Percentiles rank a stretch among this genome's conserved stretches.
Evolutionary conservation across 2,329 filamentous ascomycete genomes (phyloP).

Genomic region (Corinectria fuckeliana): DNA sequence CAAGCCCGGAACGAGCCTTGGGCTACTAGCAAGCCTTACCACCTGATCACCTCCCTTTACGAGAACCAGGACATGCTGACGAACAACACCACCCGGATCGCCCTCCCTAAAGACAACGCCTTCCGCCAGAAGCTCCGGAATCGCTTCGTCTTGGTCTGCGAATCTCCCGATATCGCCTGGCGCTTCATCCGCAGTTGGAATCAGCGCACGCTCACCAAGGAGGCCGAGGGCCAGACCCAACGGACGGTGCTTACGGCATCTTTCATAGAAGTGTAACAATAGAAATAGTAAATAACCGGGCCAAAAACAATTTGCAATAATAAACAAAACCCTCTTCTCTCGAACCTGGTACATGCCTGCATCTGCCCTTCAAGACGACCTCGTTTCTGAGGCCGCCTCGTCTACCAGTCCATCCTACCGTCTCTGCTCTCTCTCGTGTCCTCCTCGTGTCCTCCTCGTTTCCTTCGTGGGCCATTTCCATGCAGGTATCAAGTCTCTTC

Average conservation of each 20-base stretch:
- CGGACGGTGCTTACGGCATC: constrained; percentile 40
- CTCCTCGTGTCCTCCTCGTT: not conserved
- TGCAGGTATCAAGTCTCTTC: constrained; percentile 17
- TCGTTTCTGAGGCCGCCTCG: not conserved
- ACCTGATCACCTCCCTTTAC: constrained; percentile 12
- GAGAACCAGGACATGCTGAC: constrained; percentile 2
- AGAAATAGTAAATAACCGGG: constrained; percentile 8
- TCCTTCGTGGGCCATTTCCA: constrained; percentile 2
- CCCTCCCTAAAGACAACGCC: constrained; percentile 16
- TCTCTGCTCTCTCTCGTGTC: not conserved
- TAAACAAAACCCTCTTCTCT: constrained; percentile 8
- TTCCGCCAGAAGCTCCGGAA: constrained; percentile 28
- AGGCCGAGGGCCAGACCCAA: constrained; percentile 4
- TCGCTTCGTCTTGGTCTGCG: constrained; percentile 45
- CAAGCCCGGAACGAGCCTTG: constrained; percentile 19
- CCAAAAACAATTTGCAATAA: constrained; percentile 6
- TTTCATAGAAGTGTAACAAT: constrained; percentile 43
- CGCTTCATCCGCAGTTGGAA: constrained; percentile 53
- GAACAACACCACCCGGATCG: constrained; percentile 11
- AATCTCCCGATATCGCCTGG: constrained; percentile 43
- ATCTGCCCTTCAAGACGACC: not conserved
- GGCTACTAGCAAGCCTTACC: constrained; percentile 20
- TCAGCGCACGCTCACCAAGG: constrained; percentile 38
- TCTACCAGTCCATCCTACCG: not conserved
- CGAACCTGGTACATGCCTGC: constrained; percentile 3